Conservation (phyloP, 805 yeast genomes). For the Pichia gijzeniarum region DNA sequence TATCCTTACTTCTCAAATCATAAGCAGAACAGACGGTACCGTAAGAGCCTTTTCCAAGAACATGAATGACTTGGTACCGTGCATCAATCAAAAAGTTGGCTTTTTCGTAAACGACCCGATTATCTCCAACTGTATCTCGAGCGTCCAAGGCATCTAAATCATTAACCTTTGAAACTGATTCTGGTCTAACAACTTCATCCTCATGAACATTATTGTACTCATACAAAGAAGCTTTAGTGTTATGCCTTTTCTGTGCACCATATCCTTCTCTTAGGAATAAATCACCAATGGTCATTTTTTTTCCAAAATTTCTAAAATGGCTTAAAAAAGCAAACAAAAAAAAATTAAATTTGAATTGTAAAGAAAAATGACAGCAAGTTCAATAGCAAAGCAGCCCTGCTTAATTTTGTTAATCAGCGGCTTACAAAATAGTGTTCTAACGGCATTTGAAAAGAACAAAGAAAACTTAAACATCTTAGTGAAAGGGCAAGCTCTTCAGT, state of each 20-base stretch:
- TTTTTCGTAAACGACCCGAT: constrained; percentile 37
- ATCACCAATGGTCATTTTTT: constrained; percentile 6
- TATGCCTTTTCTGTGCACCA: neutral
- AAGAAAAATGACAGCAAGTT: too few species aligned
- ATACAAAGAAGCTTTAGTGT: neutral
- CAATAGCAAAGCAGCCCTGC: too few species aligned
- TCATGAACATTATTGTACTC: neutral
- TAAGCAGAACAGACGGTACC: constrained; percentile 78
- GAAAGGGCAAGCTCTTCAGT: too few species aligned
- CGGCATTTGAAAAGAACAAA: too few species aligned
- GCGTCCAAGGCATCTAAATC: neutral
- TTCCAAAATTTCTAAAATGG: neutral
- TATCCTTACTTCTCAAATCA: constrained; percentile 38
- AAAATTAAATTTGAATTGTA: too few species aligned
- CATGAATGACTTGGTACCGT: constrained; percentile 49
- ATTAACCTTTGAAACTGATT: neutral
- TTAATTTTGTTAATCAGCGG: too few species aligned
- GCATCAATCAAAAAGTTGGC: constrained; percentile 57
- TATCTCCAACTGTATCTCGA: constrained; percentile 1
- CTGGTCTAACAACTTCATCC: neutral
- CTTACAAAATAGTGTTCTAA: too few species aligned
- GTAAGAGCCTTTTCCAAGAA: constrained; percentile 80
- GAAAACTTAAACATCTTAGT: too few species aligned
- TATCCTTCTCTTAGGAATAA: neutral
- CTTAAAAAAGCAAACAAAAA: too few species aligned